Evolutionary conservation across 768 basidiomycete genomes (phyloP).

Genomic region (Amanita molliuscula): DNA sequence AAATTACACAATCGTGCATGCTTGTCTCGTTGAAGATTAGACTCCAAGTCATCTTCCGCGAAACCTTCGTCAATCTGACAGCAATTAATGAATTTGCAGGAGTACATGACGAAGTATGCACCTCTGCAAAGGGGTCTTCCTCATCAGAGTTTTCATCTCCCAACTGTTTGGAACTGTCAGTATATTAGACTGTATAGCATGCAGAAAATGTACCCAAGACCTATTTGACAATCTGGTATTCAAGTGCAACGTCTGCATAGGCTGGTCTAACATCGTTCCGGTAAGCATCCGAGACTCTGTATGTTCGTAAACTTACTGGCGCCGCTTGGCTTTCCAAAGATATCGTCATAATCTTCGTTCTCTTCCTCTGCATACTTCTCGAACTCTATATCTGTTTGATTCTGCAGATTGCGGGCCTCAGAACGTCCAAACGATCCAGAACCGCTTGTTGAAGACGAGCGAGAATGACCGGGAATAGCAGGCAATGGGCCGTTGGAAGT

Average conservation of each 20-base stretch:
- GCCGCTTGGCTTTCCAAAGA: slow-evolving; percentile 74
- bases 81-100: not conserved
- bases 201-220: slow-evolving; percentile 59
- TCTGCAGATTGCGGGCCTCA: slow-evolving; percentile 45
- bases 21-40: slow-evolving; percentile 90
- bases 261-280: slow-evolving; percentile 40
- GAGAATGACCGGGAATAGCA: slow-evolving; percentile 30
- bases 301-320: slow-evolving; percentile 35
- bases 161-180: slow-evolving; percentile 29
- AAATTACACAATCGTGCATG: slow-evolving; percentile 75
- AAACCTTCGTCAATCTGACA: slow-evolving; percentile 88
- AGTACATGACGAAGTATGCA: slow-evolving; percentile 15
- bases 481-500: slow-evolving; percentile 20
- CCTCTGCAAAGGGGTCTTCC: slow-evolving; percentile 95
- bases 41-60: slow-evolving; percentile 83
- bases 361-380: slow-evolving; percentile 78
- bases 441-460: slow-evolving; percentile 47
- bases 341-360: slow-evolving; percentile 93
- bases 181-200: not conserved
- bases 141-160: slow-evolving; percentile 82
- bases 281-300: not conserved
- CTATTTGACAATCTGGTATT: slow-evolving; percentile 81
- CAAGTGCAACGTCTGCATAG: slow-evolving; percentile 70
- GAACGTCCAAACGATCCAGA: slow-evolving; percentile 56
- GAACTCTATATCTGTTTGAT: slow-evolving; percentile 45